Base-by-base conservation (phyloP, 257 asterid species). In the Solanum medicagineum region DNA sequence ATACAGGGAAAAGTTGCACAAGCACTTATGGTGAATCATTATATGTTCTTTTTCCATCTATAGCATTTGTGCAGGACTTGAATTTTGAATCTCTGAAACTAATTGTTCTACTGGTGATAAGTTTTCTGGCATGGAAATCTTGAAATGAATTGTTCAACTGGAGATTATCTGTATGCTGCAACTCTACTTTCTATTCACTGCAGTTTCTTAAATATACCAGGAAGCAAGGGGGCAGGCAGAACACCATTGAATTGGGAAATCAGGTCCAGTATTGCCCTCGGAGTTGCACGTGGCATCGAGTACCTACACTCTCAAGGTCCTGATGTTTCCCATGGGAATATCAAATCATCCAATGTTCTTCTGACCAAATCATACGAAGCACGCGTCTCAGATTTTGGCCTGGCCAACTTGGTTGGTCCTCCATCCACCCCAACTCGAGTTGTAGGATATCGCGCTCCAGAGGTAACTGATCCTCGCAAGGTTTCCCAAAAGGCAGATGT, bases 371-470 rank as follows among this genome's bases (percentile, higher is more conserved):
- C 94, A 32, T 87, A 93, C 20, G 94, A 91, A 1, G 93, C 97
- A 1, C 87, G 92, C 5, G 92, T 93, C 83, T 91, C 98, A 0
- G 98, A 94, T 86, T 94, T 94, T 53, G 97, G 98, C 26, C 91
- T 94, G 8, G 91, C 92, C 71, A 93, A 92, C 70, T 91, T 94
- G 1, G 95, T 93, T 11, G 98, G 97, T 32, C 91, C 93, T 0
- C 94, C 97, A 10, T 90, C 98, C 75, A 87, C 97, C 4, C 97
- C 97, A 19, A 89, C 90, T 0, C 89, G 97, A 16, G 94, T 93
- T 5, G 92, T 94, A 4, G 98, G 98, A 86, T 94, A 92, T 59
- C 94, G 97, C 2, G 97, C 97, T 32, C 98, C 98, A 8, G 98
- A 94, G 85, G 98, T 94, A 83, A 94, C 97, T 1, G 97, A 93